phyloP scores from a whole-genome alignment of 2,329 filamentous ascomycete species.

The Penicillium psychrosexuale region DNA sequence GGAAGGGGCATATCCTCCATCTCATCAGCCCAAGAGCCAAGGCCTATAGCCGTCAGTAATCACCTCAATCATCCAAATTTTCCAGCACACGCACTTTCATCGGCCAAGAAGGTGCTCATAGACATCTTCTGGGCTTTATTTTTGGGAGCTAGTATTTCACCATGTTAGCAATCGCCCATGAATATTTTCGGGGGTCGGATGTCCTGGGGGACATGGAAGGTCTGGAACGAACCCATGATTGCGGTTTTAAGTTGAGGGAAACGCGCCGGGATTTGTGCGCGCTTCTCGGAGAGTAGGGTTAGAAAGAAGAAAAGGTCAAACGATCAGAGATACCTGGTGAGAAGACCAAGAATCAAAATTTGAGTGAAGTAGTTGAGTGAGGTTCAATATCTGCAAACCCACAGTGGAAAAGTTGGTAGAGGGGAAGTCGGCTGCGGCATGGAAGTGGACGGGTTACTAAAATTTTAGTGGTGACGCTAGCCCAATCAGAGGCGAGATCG shows the following conservation, averaged over 20 bases:
- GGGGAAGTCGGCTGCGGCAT: slow-evolving; percentile 27
- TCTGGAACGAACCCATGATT: slow-evolving; percentile 56
- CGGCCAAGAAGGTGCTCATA: slow-evolving; percentile 90
- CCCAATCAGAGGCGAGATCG: slow-evolving; percentile 35
- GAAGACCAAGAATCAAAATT: slow-evolving; percentile 22
- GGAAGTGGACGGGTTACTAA: slow-evolving; percentile 36
- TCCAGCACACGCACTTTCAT: slow-evolving; percentile 67
- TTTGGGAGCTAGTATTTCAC: slow-evolving; percentile 61
- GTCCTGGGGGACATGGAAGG: slow-evolving; percentile 6
- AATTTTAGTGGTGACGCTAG: slow-evolving; percentile 45
- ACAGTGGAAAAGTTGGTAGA: slow-evolving; percentile 27
- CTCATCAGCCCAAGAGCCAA: slow-evolving; percentile 97
- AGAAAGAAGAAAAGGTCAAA: slow-evolving; percentile 18
- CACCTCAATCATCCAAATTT: slow-evolving; percentile 6
- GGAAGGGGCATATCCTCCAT: slow-evolving; percentile 81
- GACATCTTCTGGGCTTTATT: slow-evolving; percentile 95
- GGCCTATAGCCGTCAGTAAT: slow-evolving; percentile 50
- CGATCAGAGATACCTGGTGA: slow-evolving; percentile 19
- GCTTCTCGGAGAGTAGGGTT: slow-evolving; percentile 32
- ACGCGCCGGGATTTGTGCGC: slow-evolving; percentile 44
- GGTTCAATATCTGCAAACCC: slow-evolving; percentile 16
- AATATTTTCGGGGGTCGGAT: background rate
- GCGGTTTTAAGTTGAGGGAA: slow-evolving; percentile 44
- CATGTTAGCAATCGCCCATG: background rate
- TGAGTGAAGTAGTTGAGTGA: slow-evolving; percentile 21